Evolutionary conservation across 2,329 filamentous ascomycete genomes (phyloP), one percentile per base, ranked within the genome.

Genomic region (Diplodia corticola): DNA sequence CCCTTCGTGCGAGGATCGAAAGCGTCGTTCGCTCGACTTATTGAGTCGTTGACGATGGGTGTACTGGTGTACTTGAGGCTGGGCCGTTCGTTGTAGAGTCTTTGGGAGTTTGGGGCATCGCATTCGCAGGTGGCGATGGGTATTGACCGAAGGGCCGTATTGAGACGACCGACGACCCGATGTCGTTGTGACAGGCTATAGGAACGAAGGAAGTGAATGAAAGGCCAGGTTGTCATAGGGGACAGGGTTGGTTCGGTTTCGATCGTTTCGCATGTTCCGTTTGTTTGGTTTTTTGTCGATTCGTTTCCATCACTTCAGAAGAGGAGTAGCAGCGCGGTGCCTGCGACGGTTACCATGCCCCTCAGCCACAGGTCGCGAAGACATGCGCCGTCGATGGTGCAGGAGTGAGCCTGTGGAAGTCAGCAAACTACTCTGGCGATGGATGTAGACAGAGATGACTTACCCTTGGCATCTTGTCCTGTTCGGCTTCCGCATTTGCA

Each of bases 321-420:
- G 12, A 66, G 54, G 26, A 66, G 64, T 7, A 66, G 35, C 55
- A 63, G 44, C 20, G 57, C 48, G 9, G 55, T 48, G 20, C 49
- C 49, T 12, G 55, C 55, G 3, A 54, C 46, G 15, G 51, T 35
- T 4, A 66, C 37, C n/a, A 61, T 54, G 33, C 64, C 64, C 10
- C 64, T 37, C 13, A 66, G 37, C 64, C 64, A 66, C n/a, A 66
- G 37, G 30, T 66, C 64, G 6, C 64, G 54, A 7, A 33, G 48
- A 48, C 64, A 66, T 5, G 64, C 22, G 40, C 64, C 64, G 13
- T 66, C 64, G 54, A 66, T n/a, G 12, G 55, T 66, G 48, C 64
- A 66, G 26, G 55, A 63, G 48, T 65, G 63, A 17, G 33, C 28
- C 50, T 54, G 20, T 46, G 5, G 17, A 33, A 37, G 24, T 64